A percentile compares a stretch with the other conserved stretches of the same genome.
These are phyloP conservation scores for Pyronema omphalodes DNA, from an alignment of 495 filamentous ascomycete genomes.

Conservation along the genomic window DNA sequence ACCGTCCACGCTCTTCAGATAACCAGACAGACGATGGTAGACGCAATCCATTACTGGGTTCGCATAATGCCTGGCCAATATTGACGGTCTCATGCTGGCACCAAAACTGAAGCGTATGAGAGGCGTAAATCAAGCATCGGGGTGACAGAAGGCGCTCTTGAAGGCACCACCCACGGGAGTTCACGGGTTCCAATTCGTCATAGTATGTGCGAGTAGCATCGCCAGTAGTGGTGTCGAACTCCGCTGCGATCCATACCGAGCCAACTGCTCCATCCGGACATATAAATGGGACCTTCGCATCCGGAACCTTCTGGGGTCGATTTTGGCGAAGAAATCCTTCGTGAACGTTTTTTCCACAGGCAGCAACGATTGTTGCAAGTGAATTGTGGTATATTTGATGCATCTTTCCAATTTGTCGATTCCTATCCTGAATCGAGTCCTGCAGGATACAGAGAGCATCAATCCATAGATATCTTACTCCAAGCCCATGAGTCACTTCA, in stretches of 20 bases:
- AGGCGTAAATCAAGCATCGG: slow-evolving; percentile 21
- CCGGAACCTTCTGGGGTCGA: background rate
- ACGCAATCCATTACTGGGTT: slow-evolving; percentile 3
- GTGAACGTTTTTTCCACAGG: slow-evolving; percentile 16
- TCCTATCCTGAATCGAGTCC: slow-evolving; percentile 20
- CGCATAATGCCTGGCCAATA: slow-evolving; percentile 15
- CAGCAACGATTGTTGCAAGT: slow-evolving; percentile 21
- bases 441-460: slow-evolving; percentile 27
- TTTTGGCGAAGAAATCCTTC: slow-evolving; percentile 20
- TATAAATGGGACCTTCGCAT: background rate
- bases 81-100: slow-evolving; percentile 17
- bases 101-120: slow-evolving; percentile 18
- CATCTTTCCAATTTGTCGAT: slow-evolving; percentile 22
- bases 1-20: background rate
- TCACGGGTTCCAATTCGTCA: slow-evolving; percentile 12
- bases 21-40: background rate
- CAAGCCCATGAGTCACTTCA: slow-evolving; percentile 14
- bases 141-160: slow-evolving; percentile 23
- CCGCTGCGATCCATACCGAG: background rate
- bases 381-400: slow-evolving; percentile 21
- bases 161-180: slow-evolving; percentile 22
- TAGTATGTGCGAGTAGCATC: background rate
- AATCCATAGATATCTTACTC: slow-evolving; percentile 27
- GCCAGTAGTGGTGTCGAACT: background rate
- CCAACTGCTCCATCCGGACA: background rate